These are phyloP conservation scores for Penicillium sp. DNA, from an alignment of 2,329 filamentous ascomycete genomes.

Conservation along the genomic window DNA sequence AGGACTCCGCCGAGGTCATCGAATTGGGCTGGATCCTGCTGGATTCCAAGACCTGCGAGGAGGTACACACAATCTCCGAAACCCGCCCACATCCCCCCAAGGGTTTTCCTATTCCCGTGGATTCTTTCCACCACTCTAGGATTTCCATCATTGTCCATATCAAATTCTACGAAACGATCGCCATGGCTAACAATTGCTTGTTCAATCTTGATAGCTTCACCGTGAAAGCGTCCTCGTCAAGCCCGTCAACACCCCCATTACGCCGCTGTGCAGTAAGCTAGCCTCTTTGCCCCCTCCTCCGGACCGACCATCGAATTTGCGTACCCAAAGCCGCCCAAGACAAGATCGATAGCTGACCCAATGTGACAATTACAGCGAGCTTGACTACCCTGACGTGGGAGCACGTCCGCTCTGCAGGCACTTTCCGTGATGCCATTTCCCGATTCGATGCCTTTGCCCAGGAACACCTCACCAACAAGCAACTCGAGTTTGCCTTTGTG, in stretches of 20 bases:
- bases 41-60: slow-evolving; percentile 87
- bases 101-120: slow-evolving; percentile 8
- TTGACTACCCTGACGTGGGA: slow-evolving; percentile 98
- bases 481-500: slow-evolving; percentile 96
- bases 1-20: slow-evolving; percentile 98
- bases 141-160: slow-evolving; percentile 6
- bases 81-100: slow-evolving; percentile 19
- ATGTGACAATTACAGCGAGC: slow-evolving; percentile 68
- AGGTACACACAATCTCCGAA: slow-evolving; percentile 65
- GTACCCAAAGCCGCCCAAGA: slow-evolving; percentile 14
- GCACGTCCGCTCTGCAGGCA: slow-evolving; percentile 95
- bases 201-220: slow-evolving; percentile 69
- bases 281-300: slow-evolving; percentile 40
- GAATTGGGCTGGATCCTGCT: slow-evolving; percentile 98
- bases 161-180: slow-evolving; percentile 12
- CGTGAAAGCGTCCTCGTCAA: slow-evolving; percentile 97
- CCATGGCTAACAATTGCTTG: slow-evolving; percentile 33
- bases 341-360: slow-evolving; percentile 33
- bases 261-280: slow-evolving; percentile 94
- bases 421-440: slow-evolving; percentile 95
- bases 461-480: slow-evolving; percentile 87
- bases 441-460: slow-evolving; percentile 93
- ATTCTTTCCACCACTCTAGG: slow-evolving; percentile 10
- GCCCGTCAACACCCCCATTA: slow-evolving; percentile 98
- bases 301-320: neutral